Conservation (phyloP, 305 asterid species). For the Fraxinus angustifolia region DNA sequence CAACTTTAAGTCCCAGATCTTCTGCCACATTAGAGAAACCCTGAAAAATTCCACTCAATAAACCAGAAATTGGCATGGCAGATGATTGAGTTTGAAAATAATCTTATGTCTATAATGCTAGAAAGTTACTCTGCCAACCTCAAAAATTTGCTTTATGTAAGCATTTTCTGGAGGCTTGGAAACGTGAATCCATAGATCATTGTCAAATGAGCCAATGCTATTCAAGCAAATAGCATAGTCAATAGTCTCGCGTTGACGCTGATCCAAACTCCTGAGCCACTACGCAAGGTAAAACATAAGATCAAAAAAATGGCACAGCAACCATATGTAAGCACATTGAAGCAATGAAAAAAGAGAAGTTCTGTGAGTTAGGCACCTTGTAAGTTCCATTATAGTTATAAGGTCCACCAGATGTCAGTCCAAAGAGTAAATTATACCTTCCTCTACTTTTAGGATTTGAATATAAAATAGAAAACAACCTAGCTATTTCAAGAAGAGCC, state of each 20-base stretch:
- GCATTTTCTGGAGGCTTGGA: slow-evolving; percentile 96
- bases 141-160: slow-evolving; percentile 82
- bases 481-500: slow-evolving; percentile 90
- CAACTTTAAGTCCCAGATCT: slow-evolving; percentile 73
- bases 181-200: slow-evolving; percentile 79
- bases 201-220: slow-evolving; percentile 68
- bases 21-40: slow-evolving; percentile 71
- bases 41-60: slow-evolving; percentile 48
- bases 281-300: slow-evolving; percentile 28
- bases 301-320: slow-evolving; percentile 25
- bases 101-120: background rate
- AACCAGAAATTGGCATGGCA: slow-evolving; percentile 21
- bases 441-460: slow-evolving; percentile 93
- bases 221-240: slow-evolving; percentile 93
- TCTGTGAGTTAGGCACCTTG: slow-evolving; percentile 46
- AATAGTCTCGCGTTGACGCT: slow-evolving; percentile 84
- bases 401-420: slow-evolving; percentile 94
- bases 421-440: slow-evolving; percentile 79
- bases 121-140: slow-evolving; percentile 44
- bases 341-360: slow-evolving; percentile 2
- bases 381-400: slow-evolving; percentile 90
- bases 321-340: background rate
- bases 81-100: background rate
- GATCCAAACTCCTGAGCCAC: slow-evolving; percentile 98
- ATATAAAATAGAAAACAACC: slow-evolving; percentile 83